Evolutionary conservation across 371 early-diverging fungal species (phyloP), one percentile per base, ranked within the genome.

Genomic region (Mortierella sp.): DNA sequence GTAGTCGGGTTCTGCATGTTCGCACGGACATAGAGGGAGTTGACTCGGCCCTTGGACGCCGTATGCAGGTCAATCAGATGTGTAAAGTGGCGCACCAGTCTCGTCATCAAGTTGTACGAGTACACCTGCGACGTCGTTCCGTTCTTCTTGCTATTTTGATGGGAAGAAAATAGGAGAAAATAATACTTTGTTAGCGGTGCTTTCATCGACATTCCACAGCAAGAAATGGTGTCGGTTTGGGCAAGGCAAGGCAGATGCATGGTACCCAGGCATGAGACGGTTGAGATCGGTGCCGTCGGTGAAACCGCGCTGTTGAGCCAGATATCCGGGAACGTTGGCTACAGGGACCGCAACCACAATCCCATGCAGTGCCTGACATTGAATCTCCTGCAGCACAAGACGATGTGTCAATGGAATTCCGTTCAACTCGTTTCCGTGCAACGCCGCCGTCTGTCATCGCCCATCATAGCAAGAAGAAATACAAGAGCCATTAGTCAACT

Each of bases 391-490:
- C 37, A 96, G 91, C 40, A 96, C 94, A 76, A 93, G 90, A 67
- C 96, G 92, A 83, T 97, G 98, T 51, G 97, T 97, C 81, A 96
- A 92, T 10, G 97, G 97, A 28, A 97, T 96, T 46, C 98, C 98
- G 80, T 97, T 97, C 71, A 97, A 90, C 79, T 97, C 98, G 81
- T 97, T 97, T 73, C 98, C 97, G 82, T 97, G 98, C 21, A 97
- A 91, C 2, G 96, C 98, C 75, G 93, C 94, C 2, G 95, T 95
- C 78, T 87, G 73, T 46, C 21, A 3, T n/a, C 34, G 13, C 13
- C 48, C 48, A 9, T 9, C 28, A 26, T 54, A 8, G 26, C 51
- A 53, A 37, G 40, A 21, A 57, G 50, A 50, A 50, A 50, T 16
- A 50, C 0, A 50, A 50, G 50, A 3, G 13, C 16, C 50, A 50